phyloP scores from a whole-genome alignment of 495 filamentous ascomycete genomes.

The Aspergillus ellipticus region DNA sequence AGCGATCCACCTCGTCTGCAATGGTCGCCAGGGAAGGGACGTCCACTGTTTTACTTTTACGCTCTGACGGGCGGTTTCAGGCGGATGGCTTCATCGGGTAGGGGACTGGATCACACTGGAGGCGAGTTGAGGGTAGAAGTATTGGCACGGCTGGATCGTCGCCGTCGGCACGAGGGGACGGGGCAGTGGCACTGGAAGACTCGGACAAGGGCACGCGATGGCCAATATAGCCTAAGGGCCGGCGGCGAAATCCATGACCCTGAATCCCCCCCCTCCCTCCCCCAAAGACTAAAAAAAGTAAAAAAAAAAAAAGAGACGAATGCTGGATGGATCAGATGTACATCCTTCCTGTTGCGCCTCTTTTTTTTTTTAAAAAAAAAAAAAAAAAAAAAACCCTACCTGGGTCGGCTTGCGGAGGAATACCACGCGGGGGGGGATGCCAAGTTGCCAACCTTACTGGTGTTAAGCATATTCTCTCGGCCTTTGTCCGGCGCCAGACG shows the following conservation, averaged over 20 bases:
- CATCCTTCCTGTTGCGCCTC: not conserved
- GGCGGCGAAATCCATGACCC: no score
- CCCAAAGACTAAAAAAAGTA: no score
- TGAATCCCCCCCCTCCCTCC: no score
- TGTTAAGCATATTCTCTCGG: constrained; percentile 42
- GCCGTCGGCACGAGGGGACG: not conserved
- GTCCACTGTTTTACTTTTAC: not conserved
- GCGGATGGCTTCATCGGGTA: not conserved
- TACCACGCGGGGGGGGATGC: constrained; percentile 5
- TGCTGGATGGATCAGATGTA: no score
- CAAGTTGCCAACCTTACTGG: constrained; percentile 42
- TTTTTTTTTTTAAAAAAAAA: not conserved
- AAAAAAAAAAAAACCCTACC: no score
- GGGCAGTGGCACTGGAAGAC: not conserved
- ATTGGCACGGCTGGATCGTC: not conserved
- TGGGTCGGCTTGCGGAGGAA: not conserved
- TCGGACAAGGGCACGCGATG: no score
- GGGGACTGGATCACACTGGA: not conserved
- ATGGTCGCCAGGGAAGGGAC: not conserved
- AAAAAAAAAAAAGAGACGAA: no score
- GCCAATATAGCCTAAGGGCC: no score
- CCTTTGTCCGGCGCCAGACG: constrained; percentile 16
- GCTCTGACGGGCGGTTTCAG: constrained; percentile 1
- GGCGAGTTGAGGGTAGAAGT: not conserved
- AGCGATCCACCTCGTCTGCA: constrained; percentile 19